Conservation (phyloP, 1,139 yeast species). For the Saccharomyces uvarum region DNA sequence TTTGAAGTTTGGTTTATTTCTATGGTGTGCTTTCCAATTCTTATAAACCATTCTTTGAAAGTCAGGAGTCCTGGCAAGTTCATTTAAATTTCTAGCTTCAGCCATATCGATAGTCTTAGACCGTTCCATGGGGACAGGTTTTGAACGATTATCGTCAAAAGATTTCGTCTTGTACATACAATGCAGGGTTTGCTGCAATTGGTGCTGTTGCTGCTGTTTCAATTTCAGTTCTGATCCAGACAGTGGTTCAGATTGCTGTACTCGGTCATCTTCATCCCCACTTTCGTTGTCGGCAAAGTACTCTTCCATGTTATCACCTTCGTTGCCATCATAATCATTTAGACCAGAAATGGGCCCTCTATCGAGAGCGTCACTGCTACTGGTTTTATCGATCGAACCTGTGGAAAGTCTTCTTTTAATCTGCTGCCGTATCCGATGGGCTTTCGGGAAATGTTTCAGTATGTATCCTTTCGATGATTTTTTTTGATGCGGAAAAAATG, state of each 20-base stretch:
- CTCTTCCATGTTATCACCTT: constrained; percentile 29
- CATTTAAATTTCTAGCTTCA: constrained; percentile 20
- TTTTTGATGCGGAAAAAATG: constrained; percentile 2
- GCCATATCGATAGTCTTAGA: constrained; percentile 43
- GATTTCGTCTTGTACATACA: neutral
- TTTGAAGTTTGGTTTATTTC: constrained; percentile 11
- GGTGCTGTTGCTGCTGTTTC: neutral
- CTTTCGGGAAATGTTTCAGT: constrained; percentile 16
- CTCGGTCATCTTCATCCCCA: constrained; percentile 16
- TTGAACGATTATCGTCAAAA: constrained; percentile 3
- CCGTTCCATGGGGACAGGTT: constrained; percentile 32
- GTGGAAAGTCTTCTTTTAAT: constrained; percentile 18
- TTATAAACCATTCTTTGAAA: constrained; percentile 37
- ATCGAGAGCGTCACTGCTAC: neutral
- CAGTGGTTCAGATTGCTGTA: neutral
- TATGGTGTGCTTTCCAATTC: constrained; percentile 26
- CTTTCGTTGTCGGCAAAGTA: constrained; percentile 31
- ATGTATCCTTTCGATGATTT: constrained; percentile 10
- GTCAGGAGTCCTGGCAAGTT: constrained; percentile 38
- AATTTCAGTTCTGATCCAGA: neutral
- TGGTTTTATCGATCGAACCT: constrained; percentile 8
- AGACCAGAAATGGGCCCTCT: neutral
- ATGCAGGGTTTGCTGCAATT: neutral
- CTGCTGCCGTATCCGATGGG: constrained; percentile 16
- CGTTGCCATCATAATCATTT: constrained; percentile 20